phyloP scores from a whole-genome alignment of 371 early-diverging fungal species.

The Quaeritorhiza haematococci region DNA sequence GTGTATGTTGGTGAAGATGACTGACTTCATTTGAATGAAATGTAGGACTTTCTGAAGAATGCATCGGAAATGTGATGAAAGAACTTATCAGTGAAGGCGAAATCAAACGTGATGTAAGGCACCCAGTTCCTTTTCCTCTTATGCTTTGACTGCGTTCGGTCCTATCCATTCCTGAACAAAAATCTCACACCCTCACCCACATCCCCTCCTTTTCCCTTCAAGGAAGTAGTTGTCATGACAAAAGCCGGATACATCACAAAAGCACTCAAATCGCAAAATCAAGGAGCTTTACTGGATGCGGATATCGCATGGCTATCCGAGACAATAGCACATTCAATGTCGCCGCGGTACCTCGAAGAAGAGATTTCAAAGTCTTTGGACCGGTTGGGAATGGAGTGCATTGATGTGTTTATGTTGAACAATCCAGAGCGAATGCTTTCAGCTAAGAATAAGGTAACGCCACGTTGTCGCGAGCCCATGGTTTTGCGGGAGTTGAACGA shows the following conservation, averaged over 20 bases:
- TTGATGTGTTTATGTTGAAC: constrained; percentile 76
- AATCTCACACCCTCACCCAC: too few relatives aligned
- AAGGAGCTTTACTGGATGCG: too few relatives aligned
- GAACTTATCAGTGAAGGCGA: constrained; percentile 32
- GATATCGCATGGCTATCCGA: constrained; percentile 6
- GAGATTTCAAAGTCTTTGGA: constrained; percentile 57
- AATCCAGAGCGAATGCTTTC: constrained; percentile 71
- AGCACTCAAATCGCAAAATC: too few relatives aligned
- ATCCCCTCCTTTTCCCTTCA: too few relatives aligned
- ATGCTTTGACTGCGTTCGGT: too few relatives aligned
- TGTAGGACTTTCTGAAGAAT: constrained; percentile 52
- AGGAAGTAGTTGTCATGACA: constrained; percentile 60
- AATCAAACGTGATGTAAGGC: constrained; percentile 42
- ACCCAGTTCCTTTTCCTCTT: neutral
- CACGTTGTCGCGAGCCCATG: neutral
- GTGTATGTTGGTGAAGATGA: too few relatives aligned
- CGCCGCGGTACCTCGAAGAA: constrained; percentile 54
- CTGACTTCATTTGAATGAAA: neutral
- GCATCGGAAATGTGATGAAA: constrained; percentile 53
- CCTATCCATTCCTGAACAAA: too few relatives aligned
- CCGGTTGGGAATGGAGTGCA: constrained; percentile 49
- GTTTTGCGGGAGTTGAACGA: neutral
- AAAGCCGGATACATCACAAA: constrained; percentile 62
- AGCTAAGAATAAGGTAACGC: constrained; percentile 32
- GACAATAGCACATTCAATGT: constrained; percentile 50